Percentiles rank a stretch among this genome's conserved stretches.
These are phyloP conservation scores for Ophioceras dolichostomum DNA, from an alignment of 2,329 filamentous ascomycete genomes.

Conservation along the genomic window DNA sequence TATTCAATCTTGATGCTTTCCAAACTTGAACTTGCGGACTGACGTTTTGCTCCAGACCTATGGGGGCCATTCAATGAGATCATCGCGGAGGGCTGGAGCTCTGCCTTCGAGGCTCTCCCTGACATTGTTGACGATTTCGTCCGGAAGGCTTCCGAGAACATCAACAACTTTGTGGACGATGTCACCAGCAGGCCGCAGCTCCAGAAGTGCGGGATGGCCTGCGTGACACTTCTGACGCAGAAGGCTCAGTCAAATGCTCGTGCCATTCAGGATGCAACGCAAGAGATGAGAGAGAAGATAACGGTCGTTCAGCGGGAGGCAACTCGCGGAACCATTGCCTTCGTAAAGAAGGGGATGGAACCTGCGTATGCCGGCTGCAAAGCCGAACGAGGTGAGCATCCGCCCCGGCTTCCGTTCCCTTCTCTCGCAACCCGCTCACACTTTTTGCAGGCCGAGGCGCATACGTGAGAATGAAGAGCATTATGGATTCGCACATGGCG, in stretches of 20 bases:
- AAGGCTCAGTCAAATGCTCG: background rate
- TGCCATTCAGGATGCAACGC: background rate
- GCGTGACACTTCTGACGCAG: background rate
- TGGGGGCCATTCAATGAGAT: background rate
- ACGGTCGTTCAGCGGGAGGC: background rate
- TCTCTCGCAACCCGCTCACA: too few relatives aligned
- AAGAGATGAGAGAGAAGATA: background rate
- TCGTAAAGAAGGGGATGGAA: background rate
- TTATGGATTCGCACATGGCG: background rate
- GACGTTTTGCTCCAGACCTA: too few relatives aligned
- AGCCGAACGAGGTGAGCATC: background rate
- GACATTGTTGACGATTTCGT: constrained; percentile 8
- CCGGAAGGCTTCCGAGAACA: background rate
- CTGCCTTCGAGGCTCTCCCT: constrained; percentile 14
- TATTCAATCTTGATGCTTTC: too few relatives aligned
- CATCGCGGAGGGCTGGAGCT: constrained; percentile 10
- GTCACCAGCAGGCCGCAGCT: background rate
- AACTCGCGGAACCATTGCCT: background rate
- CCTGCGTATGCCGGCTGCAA: background rate
- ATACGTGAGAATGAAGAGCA: background rate
- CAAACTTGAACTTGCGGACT: too few relatives aligned
- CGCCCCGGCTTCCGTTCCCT: too few relatives aligned
- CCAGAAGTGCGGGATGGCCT: background rate
- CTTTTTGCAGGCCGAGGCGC: background rate
- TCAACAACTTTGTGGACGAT: background rate